Percentiles rank a stretch among this genome's conserved stretches.
Conservation (phyloP, 2,329 filamentous ascomycete species). For the Cladosporium sp. region DNA sequence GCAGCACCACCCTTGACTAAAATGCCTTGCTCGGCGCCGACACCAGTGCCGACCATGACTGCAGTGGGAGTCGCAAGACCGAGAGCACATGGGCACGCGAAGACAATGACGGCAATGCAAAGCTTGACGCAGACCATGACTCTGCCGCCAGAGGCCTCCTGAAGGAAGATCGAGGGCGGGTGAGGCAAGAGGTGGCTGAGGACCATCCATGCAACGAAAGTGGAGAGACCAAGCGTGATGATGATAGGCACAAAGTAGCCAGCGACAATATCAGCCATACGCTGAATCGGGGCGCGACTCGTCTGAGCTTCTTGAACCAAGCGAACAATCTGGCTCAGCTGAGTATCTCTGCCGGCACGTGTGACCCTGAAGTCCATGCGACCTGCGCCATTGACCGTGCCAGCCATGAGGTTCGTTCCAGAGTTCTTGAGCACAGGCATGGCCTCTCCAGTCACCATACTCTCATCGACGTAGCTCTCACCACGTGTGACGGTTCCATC, state of each 20-base stretch:
- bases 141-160: constrained; percentile 79
- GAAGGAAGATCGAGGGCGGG: constrained; percentile 85
- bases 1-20: constrained; percentile 96
- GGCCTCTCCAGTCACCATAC: constrained; percentile 97
- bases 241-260: constrained; percentile 94
- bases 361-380: constrained; percentile 90
- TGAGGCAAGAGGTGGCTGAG: constrained; percentile 80
- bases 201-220: constrained; percentile 92
- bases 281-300: constrained; percentile 88
- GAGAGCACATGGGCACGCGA: constrained; percentile 95
- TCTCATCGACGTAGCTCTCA: constrained; percentile 93
- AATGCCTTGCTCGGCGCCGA: constrained; percentile 93
- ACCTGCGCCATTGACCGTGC: constrained; percentile 92
- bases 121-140: constrained; percentile 97
- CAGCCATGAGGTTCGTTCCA: constrained; percentile 78
- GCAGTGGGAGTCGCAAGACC: constrained; percentile 93
- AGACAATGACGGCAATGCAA: constrained; percentile 97
- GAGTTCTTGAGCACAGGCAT: constrained; percentile 91
- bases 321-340: constrained; percentile 96
- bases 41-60: constrained; percentile 98
- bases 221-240: constrained; percentile 76
- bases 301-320: constrained; percentile 98
- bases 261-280: constrained; percentile 84
- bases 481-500: constrained; percentile 85
- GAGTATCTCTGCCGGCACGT: constrained; percentile 88